Evolutionary conservation across 306 rosid species (phyloP).

Genomic region (Vachellia collinsii): DNA sequence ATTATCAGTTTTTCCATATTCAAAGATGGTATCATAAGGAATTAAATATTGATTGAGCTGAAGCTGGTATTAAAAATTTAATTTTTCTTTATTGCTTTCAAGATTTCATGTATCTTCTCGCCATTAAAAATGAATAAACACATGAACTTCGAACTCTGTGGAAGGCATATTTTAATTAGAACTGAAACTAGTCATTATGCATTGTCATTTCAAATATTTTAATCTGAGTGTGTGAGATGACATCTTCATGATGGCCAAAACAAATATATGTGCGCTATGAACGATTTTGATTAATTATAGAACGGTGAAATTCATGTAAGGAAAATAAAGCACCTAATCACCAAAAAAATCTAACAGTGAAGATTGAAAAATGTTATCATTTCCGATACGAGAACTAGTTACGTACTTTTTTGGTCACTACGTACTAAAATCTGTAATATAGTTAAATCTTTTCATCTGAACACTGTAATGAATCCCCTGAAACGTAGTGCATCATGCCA

Average conservation of each 20-base stretch:
- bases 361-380: too few relatives aligned
- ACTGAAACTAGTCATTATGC: not conserved
- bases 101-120: not conserved
- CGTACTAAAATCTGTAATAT: too few relatives aligned
- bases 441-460: too few relatives aligned
- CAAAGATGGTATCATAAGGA: conserved; percentile 3
- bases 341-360: too few relatives aligned
- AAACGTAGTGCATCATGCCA: too few relatives aligned
- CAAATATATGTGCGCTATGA: not conserved
- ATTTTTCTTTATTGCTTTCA: not conserved
- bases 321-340: too few relatives aligned
- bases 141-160: not conserved
- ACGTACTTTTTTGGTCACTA: too few relatives aligned
- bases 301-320: too few relatives aligned
- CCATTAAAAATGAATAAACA: not conserved
- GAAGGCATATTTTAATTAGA: not conserved
- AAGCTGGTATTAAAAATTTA: not conserved
- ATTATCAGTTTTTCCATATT: not conserved
- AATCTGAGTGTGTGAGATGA: not conserved
- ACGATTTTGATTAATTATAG: too few relatives aligned
- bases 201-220: not conserved
- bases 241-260: conserved; percentile 4
- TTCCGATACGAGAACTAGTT: too few relatives aligned
- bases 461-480: too few relatives aligned
- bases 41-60: not conserved